These are phyloP conservation scores for Hypoxylon rickii DNA, from an alignment of 495 filamentous ascomycete species.

Conservation along the genomic window DNA sequence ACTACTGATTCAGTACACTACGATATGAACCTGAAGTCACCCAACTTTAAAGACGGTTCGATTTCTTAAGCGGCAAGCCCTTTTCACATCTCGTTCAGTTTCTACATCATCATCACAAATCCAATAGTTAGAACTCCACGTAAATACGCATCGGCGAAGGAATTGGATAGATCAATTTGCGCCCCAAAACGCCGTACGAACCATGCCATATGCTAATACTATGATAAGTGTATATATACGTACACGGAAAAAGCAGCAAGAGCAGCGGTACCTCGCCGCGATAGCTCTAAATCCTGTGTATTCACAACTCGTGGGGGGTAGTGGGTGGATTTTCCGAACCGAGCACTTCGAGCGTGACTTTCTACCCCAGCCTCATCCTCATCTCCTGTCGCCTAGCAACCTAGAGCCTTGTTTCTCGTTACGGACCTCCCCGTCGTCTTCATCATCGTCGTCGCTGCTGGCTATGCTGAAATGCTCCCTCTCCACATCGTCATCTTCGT, in stretches of 20 bases:
- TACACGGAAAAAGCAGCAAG: conserved; percentile 1
- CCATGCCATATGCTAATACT: conserved; percentile 26
- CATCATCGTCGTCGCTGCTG: conserved; percentile 28
- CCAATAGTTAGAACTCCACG: no score
- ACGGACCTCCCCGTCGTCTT: not conserved
- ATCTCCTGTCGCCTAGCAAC: conserved; percentile 20
- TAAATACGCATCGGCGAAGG: no score
- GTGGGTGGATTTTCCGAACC: not conserved
- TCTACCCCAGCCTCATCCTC: conserved; percentile 1
- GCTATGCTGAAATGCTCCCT: conserved; percentile 39
- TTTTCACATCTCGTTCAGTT: no score
- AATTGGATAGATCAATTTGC: conserved; percentile 9
- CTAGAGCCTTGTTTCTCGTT: conserved; percentile 23
- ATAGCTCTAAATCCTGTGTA: conserved; percentile 1
- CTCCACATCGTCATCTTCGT: conserved; percentile 66
- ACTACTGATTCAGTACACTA: no score
- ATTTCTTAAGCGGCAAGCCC: no score
- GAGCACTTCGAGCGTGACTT: not conserved
- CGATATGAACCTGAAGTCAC: no score
- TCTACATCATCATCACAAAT: no score
- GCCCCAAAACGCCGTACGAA: conserved; percentile 25
- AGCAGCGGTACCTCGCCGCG: not conserved
- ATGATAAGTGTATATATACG: conserved; percentile 12
- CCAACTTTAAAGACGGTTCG: no score
- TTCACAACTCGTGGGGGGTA: not conserved